A percentile compares a stretch with the other conserved stretches of the same genome.
These are phyloP conservation scores for Pseudomonodictys pantanalensis DNA, from an alignment of 495 filamentous ascomycete species.

Conservation along the genomic window DNA sequence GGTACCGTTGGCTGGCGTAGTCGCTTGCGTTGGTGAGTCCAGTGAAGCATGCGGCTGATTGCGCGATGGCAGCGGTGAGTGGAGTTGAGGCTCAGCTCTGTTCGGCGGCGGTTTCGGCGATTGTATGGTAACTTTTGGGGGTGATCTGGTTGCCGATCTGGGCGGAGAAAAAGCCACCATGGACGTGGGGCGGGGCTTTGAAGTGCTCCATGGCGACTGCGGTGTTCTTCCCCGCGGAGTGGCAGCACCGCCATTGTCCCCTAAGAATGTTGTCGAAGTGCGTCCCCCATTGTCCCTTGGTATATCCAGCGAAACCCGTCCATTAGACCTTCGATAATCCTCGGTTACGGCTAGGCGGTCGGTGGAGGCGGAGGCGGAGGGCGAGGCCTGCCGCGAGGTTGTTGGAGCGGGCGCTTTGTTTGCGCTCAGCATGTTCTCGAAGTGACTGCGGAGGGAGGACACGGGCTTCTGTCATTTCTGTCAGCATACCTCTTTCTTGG, in stretches of 20 bases:
- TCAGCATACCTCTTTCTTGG: background rate
- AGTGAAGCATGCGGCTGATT: slow-evolving; percentile 45
- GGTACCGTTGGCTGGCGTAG: slow-evolving; percentile 49
- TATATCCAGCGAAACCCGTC: slow-evolving; percentile 36
- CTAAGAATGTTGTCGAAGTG: slow-evolving; percentile 3
- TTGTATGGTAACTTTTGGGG: slow-evolving; percentile 69
- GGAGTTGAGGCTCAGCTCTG: slow-evolving; percentile 33
- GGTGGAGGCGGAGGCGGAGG: background rate
- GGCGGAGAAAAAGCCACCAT: slow-evolving; percentile 58
- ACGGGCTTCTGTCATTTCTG: slow-evolving; percentile 58
- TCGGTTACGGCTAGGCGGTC: slow-evolving; percentile 13
- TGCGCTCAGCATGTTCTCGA: slow-evolving; percentile 72
- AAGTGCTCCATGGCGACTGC: slow-evolving; percentile 36
- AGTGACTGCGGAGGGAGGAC: slow-evolving; percentile 86
- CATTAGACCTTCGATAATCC: slow-evolving; percentile 24
- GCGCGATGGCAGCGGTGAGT: slow-evolving; percentile 42
- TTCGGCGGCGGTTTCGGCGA: slow-evolving; percentile 74
- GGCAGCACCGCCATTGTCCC: slow-evolving; percentile 18
- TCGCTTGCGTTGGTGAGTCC: slow-evolving; percentile 48
- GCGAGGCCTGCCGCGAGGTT: slow-evolving; percentile 16
- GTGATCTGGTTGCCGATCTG: slow-evolving; percentile 61
- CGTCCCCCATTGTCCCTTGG: slow-evolving; percentile 25
- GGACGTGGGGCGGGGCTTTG: slow-evolving; percentile 42
- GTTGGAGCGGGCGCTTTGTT: slow-evolving; percentile 22
- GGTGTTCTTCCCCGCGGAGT: slow-evolving; percentile 28